Conservation (phyloP, 352 stramenopile species). For the Pythium dissimile region DNA sequence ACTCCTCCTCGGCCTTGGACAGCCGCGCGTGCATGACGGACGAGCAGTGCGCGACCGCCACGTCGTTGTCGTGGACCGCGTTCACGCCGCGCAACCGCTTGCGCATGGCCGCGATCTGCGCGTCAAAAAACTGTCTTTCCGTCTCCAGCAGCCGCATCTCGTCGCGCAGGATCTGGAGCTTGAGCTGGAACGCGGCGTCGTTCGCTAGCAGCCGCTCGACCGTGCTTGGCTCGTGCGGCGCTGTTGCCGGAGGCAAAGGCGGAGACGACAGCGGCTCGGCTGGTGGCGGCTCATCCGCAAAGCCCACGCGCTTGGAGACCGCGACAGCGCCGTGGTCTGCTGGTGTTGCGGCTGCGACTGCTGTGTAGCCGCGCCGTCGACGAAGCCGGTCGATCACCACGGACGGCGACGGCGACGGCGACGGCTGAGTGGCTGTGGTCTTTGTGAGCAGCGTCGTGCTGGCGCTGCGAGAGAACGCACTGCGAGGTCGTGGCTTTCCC, state of each 20-base stretch:
- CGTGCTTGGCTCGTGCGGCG: background rate
- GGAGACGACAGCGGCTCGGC: too few relatives aligned
- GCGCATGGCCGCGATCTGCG: conserved; percentile 43
- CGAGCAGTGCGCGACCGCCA: conserved; percentile 66
- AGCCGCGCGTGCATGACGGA: conserved; percentile 75
- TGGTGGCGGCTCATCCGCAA: background rate
- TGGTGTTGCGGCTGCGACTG: too few relatives aligned
- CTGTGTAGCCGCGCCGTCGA: background rate
- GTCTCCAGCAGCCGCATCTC: conserved; percentile 44
- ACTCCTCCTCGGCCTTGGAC: conserved; percentile 71
- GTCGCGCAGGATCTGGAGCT: conserved; percentile 56
- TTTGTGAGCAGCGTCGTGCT: background rate
- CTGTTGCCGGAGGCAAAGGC: conserved; percentile 1
- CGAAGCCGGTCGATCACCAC: conserved; percentile 6
- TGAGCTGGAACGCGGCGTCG: conserved; percentile 55
- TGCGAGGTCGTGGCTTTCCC: background rate
- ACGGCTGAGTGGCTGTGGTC: background rate
- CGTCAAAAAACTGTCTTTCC: conserved; percentile 44
- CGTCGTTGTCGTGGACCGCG: conserved; percentile 72
- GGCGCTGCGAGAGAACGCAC: conserved; percentile 4
- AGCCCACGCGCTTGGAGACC: too few relatives aligned
- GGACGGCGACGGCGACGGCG: background rate
- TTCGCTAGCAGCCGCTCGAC: conserved; percentile 70
- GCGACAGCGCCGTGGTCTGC: too few relatives aligned
- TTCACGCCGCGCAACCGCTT: conserved; percentile 62